Base-by-base conservation (phyloP, 2,329 filamentous ascomycete species). In the Colletotrichum caudatum region DNA sequence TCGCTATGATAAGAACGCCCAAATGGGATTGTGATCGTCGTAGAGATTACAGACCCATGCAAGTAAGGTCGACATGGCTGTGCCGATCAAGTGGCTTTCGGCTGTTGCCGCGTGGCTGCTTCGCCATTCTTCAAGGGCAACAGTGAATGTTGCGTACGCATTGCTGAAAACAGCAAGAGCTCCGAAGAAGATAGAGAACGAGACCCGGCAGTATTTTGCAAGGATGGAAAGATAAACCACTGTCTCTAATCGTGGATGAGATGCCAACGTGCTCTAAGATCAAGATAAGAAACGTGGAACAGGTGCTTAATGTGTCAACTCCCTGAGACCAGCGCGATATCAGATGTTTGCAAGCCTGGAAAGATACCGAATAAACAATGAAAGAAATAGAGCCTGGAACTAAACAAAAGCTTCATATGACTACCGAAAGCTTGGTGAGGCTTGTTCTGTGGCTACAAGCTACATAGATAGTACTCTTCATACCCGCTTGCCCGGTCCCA, bases 231-330 rank as follows among this genome's bases (percentile, higher is more conserved):
- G 20, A n/a, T 1, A n/a, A 48, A 48, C 7, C 11, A 46, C 44
- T 3, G 16, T n/a, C 2, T 20, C 4, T n/a, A 9, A 7, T 11
- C 20, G 23, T n/a, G 11, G 44, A 48, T 48, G 20, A 48, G 2
- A n/a, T 16, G 3, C 3, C 1, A 3, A 48, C 23, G 11, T n/a
- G 9, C 20, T n/a, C 20, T 1, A 8, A n/a, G 14, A 48, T 11
- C 8, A 5, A n/a, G 44, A n/a, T 12, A 48, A 48, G 20, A 46
- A 46, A 46, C 44, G 9, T 9, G 12, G n/a, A 46, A 9, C 20
- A 7, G 3, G n/a, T 20, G 20, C 9, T 6, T 7, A n/a, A 9
- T 7, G 2, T 4, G 2, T 4, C 6, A 2, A 9, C 14, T 11
- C 44, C 12, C 3, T 46, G 18, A 2, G 20, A 2, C 9, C 44